Conservation (phyloP, 768 basidiomycete genomes). For the Dictyophora rubrovolvata region DNA sequence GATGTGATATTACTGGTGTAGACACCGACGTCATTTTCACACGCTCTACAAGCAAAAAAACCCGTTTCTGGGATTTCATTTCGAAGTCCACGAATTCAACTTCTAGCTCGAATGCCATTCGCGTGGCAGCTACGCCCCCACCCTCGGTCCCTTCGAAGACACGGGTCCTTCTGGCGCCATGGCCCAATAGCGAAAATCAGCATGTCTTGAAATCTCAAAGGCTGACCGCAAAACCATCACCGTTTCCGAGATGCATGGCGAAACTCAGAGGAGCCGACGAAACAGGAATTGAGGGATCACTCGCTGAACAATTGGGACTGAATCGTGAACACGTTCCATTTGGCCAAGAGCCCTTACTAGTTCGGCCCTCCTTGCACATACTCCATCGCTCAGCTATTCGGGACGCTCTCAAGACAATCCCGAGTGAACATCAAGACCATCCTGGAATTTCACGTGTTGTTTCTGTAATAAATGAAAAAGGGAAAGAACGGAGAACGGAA, state of each 20-base stretch:
- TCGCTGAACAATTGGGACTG: not conserved
- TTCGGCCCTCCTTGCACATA: not conserved
- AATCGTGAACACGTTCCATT: not conserved
- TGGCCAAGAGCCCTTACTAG: not conserved
- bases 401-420: conserved; percentile 9
- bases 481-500: conserved; percentile 8
- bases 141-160: not conserved
- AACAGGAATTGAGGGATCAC: not conserved
- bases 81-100: not conserved
- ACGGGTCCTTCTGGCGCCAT: conserved; percentile 24
- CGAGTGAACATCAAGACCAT: conserved; percentile 22
- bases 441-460: conserved; percentile 41
- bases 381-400: not conserved
- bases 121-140: not conserved
- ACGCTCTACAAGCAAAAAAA: not conserved
- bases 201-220: conserved; percentile 55
- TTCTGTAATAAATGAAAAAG: not conserved
- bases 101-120: not conserved
- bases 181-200: conserved; percentile 41
- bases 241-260: not conserved
- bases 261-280: not conserved
- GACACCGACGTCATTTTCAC: not conserved
- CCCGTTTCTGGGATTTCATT: not conserved
- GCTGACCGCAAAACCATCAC: not conserved
- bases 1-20: not conserved